Evolutionary conservation across 352 stramenopile species (phyloP), one percentile per base, ranked within the genome.

Genomic region (Blastocystis sp.): DNA sequence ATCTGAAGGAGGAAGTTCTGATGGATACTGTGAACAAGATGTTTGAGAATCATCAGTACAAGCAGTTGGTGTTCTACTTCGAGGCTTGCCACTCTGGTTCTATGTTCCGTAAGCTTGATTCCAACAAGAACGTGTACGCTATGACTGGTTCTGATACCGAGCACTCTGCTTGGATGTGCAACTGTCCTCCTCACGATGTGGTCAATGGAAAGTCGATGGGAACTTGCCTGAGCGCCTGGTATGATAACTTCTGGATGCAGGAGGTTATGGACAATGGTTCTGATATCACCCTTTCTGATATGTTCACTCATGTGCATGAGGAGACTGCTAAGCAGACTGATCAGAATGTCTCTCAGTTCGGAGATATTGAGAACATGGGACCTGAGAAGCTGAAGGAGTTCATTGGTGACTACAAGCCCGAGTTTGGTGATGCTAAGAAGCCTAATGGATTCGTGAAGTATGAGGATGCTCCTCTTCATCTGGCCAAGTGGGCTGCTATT

Each of bases 281-380:
- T 13, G 56, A 76, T 17, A 68, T 89, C 22, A 89, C 40, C 27
- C 56, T 62, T 56, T 37, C 27, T 35, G 78, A 89, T 30, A 79
- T 89, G 66, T 89, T 68, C 66, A 77, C 73, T 59, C 73, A 42
- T 76, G 78, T 79, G 13, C 78, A 89, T 56, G 78, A 89, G n/a
- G 69, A 59, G 27, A 69, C 62, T 53, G 78, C 56, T 24, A 56
- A 62, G 40, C n/a, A 89, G 40, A 89, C 78, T 30, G 78, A 89
- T 53, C 78, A 89, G 78, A 89, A 89, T 56, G 66, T 89, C 13
- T 89, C 78, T 89, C 78, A 89, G 66, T 89, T 79, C 66, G 78
- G 78, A 77, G 78, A 89, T 56, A 89, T 89, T 70, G 57, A 78
- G 22, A 58, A n/a, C 5, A 89, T 89, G 35, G 78, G 78, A 56